phyloP scores from a whole-genome alignment of 2,329 filamentous ascomycete genomes.

The Cladophialophora chaetospira region DNA sequence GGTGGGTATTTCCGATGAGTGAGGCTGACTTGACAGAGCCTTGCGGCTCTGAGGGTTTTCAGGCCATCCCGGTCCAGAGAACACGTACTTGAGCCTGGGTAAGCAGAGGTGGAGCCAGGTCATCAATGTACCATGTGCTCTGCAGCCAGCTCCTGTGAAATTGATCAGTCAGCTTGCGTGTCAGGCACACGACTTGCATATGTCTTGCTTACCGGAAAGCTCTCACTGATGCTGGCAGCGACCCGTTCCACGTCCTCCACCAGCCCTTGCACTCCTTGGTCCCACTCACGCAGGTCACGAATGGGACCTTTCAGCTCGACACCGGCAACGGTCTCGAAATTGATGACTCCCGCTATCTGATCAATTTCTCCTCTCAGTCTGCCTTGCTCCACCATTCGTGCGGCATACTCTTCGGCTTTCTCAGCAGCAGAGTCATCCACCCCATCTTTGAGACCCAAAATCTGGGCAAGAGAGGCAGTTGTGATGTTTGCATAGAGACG shows the following conservation, averaged over 20 bases:
- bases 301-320: conserved; percentile 65
- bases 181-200: background rate
- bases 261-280: conserved; percentile 80
- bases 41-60: background rate
- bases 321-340: conserved; percentile 76
- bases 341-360: conserved; percentile 85
- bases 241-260: conserved; percentile 89
- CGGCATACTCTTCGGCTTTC: conserved; percentile 86
- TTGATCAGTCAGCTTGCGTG: conserved; percentile 11
- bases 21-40: background rate
- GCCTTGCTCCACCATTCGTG: conserved; percentile 93
- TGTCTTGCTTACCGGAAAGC: conserved; percentile 68
- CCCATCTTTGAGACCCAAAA: conserved; percentile 69
- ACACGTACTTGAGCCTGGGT: background rate
- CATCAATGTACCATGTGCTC: conserved; percentile 28
- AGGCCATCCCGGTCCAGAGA: background rate
- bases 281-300: conserved; percentile 80
- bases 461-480: conserved; percentile 71
- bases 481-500: conserved; percentile 76
- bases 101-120: background rate
- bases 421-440: conserved; percentile 56
- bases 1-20: background rate
- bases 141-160: conserved; percentile 21
- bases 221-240: conserved; percentile 75
- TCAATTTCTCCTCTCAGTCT: conserved; percentile 86